Evolutionary conservation across 2,329 filamentous ascomycete species (phyloP), one percentile per base, ranked within the genome.

Genomic region (Metarhizium brunneum): DNA sequence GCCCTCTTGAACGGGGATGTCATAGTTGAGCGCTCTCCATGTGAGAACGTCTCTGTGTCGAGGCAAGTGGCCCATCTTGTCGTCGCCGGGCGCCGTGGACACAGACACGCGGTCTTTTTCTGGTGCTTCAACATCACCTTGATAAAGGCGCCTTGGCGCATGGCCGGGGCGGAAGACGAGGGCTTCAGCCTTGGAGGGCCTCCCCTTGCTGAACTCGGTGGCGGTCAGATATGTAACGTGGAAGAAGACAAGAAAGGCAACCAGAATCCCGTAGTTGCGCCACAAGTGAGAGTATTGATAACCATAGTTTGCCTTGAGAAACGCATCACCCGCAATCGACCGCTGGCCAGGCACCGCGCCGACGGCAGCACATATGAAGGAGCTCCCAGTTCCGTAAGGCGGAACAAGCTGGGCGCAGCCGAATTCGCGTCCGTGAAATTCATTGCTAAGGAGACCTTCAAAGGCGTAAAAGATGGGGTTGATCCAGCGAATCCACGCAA

Each of bases 251-350:
- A 69, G 67, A 89, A 88, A 0, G 25, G 68, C 85, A n/a, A 85
- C 65, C 2, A 89, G 66, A 55, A 90, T 87, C 0, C 86, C 86
- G 56, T 88, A 77, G 63, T 90, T 89, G 8, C 86, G 72, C 84
- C 84, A 87, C 4, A 80, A 72, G 57, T 87, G 77, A 0, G 72
- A 72, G 60, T 78, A 79, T 13, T 70, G 75, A 65, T 87, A 88
- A 7, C 69, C 63, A 62, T 82, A 87, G 56, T 75, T 79, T 0
- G 71, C 66, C 3, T 71, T 65, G 3, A 88, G 81, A 60, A 81
- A 88, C 0, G 76, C 72, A 57, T 86, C 83, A 1, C 86, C 85
- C 70, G 58, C 77, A 83, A 84, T 73, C 8, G 64, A 64, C 1
- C 57, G 20, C 8, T 69, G 62, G 2, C 81, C 81, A 2, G 76